Base-by-base conservation (phyloP, 352 stramenopile genomes). In the Phytophthora capsici region DNA sequence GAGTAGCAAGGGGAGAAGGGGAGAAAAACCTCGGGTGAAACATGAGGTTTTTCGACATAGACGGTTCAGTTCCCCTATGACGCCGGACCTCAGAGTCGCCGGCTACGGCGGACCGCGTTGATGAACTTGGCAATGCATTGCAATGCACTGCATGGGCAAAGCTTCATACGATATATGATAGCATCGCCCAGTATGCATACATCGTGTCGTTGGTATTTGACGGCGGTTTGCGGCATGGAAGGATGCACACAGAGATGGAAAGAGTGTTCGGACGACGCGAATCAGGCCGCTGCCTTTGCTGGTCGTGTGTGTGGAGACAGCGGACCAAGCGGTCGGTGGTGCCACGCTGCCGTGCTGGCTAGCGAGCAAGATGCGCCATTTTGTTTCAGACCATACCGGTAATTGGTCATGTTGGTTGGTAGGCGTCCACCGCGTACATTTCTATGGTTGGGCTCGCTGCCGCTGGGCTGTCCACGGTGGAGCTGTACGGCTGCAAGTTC, bases 1-100 rank as follows among this genome's bases (percentile, higher is more conserved):
- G 32, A 20, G 36, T 54, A 44, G 16, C n/a, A 38, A n/a, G 36
- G 52, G 43, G 61, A 75, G 66, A 71, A 75, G 38, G 28, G 38
- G 17, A 17, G 55, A 64, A 67, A 74, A 75, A 68, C 65, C 60
- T 64, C 26, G 48, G 22, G 16, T 7, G 12, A 14, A 38, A 32
- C 4, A 13, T 28, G 51, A 67, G 66, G 61, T 75, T 71, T 75
- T 62, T 47, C 17, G 20, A 26, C 22, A 52, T 36, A 62, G 26
- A 62, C 44, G 30, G 12, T 20, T 30, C 16, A 19, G 5, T 45
- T 46, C 6, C 28, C 47, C 47, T 59, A 65, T 52, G 36, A 65
- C 56, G 56, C 56, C 37, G 45, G 45, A 48, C 46, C 49, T 30
- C 19, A 34, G 16, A 6, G 14, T 38, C 17, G 28, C 28, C 17